Evolutionary conservation across 306 rosid species (phyloP).

Genomic region (Acmispon strigosus): DNA sequence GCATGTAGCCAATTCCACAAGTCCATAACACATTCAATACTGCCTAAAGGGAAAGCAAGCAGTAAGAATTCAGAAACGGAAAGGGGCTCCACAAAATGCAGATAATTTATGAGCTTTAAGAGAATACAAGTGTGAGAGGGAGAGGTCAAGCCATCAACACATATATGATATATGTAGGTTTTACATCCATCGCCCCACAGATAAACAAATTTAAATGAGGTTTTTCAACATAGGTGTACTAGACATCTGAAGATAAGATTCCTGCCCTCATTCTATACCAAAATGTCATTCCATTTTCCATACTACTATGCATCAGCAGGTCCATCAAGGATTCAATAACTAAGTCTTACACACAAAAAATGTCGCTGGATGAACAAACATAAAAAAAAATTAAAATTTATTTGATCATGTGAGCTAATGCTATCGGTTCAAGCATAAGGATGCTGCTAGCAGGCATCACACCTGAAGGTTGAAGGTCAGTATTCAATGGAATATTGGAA

Average conservation of each 20-base stretch:
- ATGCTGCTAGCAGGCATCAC: background rate
- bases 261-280: background rate
- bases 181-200: background rate
- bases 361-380: background rate
- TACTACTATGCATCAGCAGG: background rate
- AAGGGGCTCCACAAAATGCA: constrained; percentile 1
- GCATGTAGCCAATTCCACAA: background rate
- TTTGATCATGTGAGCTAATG: background rate
- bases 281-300: background rate
- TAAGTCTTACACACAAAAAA: background rate
- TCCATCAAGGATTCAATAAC: constrained; percentile 1
- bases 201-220: background rate
- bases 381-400: background rate
- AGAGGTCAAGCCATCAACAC: background rate
- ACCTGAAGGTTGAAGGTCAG: background rate
- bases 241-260: background rate
- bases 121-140: background rate
- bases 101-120: background rate
- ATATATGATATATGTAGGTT: background rate
- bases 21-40: background rate
- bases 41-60: background rate
- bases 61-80: constrained; percentile 1
- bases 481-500: background rate
- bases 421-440: background rate
- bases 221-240: background rate